Evolutionary conservation across 345 rosid genomes (phyloP), one percentile per base, ranked within the genome.

Genomic region (Firmiana major): DNA sequence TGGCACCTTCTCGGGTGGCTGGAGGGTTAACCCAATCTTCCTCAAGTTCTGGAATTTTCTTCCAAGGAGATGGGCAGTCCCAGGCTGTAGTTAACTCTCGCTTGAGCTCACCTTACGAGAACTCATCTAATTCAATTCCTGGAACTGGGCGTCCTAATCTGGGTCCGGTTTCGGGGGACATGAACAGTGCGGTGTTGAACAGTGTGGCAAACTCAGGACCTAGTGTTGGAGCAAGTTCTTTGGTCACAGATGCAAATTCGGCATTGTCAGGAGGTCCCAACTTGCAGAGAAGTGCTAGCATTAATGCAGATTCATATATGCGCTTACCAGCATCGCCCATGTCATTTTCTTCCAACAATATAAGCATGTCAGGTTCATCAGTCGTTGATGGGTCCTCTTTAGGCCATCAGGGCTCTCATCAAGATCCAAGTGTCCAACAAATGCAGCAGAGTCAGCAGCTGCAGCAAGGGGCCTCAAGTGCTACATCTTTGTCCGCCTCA

Each of bases 201-300:
- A 89, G 90, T 53, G 94, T 88, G 70, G 93, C 93, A 51, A 93
- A 92, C 77, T 90, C 99, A 9, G 99, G 93, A 78, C 95, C 94
- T 15, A 93, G 97, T 84, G 90, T 91, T 57, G 98, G 94, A 74
- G 99, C 99, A 19, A 93, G 99, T 81, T 93, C 98, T 9, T 79
- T 96, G 84, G 92, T 93, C 60, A 93, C 99, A 40, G 97, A 96
- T 90, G 99, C 97, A 73, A 96, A 96, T 83, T 96, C 99, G 5
- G 94, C 90, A 0, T 88, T 93, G 71, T 95, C 99, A 34, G 92
- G 94, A 12, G 97, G 98, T 71, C 93, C 94, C 46, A 89, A 87
- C 79, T 85, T 96, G 88, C 97, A 92, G 89, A 91, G 98, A 77
- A 96, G 99, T 80, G 94, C 97, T 13, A 95, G 99, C 86, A 86